A percentile compares a stretch with the other conserved stretches of the same genome.
phyloP scores from a whole-genome alignment of 1,139 yeast genomes.

The Suhomyces yuchorum region DNA sequence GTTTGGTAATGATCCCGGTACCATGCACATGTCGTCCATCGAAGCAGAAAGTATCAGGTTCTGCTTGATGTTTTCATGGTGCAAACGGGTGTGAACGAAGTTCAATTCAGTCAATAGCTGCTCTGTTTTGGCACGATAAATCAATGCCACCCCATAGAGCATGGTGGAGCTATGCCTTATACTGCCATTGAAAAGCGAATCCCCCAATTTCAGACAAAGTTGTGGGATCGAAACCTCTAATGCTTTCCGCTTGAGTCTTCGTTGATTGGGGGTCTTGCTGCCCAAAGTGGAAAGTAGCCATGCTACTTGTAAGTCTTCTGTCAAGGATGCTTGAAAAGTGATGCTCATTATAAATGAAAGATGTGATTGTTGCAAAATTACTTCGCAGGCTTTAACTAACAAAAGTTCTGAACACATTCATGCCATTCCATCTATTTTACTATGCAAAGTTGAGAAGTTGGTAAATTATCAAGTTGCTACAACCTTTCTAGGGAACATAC shows the following conservation, averaged over 20 bases:
- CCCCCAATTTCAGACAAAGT: slow-evolving; percentile 40
- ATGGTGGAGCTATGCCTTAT: slow-evolving; percentile 53
- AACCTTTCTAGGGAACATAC: neutral
- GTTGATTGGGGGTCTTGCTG: slow-evolving; percentile 29
- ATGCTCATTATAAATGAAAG: too few species aligned
- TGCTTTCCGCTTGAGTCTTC: slow-evolving; percentile 38
- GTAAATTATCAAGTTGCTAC: neutral
- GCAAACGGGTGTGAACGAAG: slow-evolving; percentile 29
- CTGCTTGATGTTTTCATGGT: slow-evolving; percentile 17
- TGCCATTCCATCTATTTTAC: too few species aligned
- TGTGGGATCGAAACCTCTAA: slow-evolving; percentile 49
- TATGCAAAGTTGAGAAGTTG: too few species aligned
- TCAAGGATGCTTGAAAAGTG: too few species aligned
- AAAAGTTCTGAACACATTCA: too few species aligned
- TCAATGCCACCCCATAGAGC: slow-evolving; percentile 58
- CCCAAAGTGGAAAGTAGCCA: slow-evolving; percentile 47
- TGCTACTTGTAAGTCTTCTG: slow-evolving; percentile 15
- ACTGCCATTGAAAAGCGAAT: slow-evolving; percentile 29
- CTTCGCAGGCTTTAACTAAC: too few species aligned
- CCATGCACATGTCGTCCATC: too few species aligned
- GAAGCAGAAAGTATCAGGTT: too few species aligned
- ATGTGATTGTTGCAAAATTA: neutral
- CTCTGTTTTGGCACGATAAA: slow-evolving; percentile 53
- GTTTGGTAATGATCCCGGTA: neutral
- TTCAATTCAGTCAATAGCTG: slow-evolving; percentile 43